Base-by-base conservation (phyloP, 106 monocot genomes). In the Phalaenopsis aphrodite region DNA sequence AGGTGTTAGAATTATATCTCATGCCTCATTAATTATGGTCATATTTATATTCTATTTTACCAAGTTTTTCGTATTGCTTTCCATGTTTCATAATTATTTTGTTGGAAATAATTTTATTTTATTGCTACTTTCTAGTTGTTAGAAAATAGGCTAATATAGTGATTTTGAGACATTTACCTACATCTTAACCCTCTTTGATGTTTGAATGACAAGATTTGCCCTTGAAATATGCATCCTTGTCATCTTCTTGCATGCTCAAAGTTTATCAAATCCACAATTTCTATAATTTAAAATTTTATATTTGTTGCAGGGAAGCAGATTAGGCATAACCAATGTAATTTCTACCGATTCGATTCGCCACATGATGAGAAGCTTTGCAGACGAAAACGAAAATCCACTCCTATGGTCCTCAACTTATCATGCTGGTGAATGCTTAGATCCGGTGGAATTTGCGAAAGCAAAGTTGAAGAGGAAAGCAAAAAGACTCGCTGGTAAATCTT, bases 391-490 rank as follows among this genome's bases (percentile, higher is more conserved):
- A 77, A 91, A 89, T 65, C 91, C 88, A 8, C 85, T 91, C 41
- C 80, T 91, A 4, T 91, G 91, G 91, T 79, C 91, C 4, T 91
- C 91, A 75, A 91, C 91, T 37, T 91, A 91, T 84, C 88, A 91
- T 89, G 91, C 91, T 57, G 91, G 91, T 71, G 91, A 91, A 73
- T 83, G 75, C 75, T 76, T 91, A 71, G 91, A 91, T 89, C 88
- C 87, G 52, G 66, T 87, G 72, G 91, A 87, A 81, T 85, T 91
- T 79, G 86, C 91, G 79, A 82, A 87, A 83, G 88, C 88, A 75
- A 91, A 88, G 75, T 78, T 81, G 14, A 91, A 77, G 81, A 81
- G 82, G 41, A 91, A 83, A 77, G 91, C 83, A 74, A 83, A 84
- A 61, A 91, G 85, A 75, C 73, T 75, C 56, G 75, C 68, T 81